phyloP scores from a whole-genome alignment of 2,329 filamentous ascomycete species.

The Elsinoe australis region DNA sequence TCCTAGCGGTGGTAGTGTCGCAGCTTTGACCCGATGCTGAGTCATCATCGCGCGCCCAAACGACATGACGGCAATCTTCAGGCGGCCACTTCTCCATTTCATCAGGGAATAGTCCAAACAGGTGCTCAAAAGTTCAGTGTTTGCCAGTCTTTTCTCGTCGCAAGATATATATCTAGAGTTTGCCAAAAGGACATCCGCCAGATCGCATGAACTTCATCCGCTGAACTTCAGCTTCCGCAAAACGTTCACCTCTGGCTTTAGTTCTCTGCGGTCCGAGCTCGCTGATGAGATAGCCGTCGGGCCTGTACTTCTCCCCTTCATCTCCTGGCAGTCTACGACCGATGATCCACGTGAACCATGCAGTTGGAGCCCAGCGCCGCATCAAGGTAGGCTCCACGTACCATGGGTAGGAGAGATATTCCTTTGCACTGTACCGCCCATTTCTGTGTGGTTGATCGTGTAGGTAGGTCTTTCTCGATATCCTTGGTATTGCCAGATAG shows the following conservation, averaged over 20 bases:
- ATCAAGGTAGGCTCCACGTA: slow-evolving; percentile 37
- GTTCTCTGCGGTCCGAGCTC: not conserved
- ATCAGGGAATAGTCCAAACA: no score
- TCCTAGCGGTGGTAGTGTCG: no score
- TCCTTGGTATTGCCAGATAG: slow-evolving; percentile 54
- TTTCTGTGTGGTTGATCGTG: slow-evolving; percentile 44
- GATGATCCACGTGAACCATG: not conserved
- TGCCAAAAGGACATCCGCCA: not conserved
- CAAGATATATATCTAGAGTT: no score
- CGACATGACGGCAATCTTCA: no score
- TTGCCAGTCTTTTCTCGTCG: no score
- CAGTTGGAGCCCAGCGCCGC: not conserved
- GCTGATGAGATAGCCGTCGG: not conserved
- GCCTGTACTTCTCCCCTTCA: not conserved
- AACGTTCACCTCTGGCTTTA: not conserved
- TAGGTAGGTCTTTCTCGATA: slow-evolving; percentile 33
- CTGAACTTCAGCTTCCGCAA: not conserved
- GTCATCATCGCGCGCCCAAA: no score
- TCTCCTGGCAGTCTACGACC: not conserved
- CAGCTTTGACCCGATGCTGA: no score
- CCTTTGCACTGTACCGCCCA: slow-evolving; percentile 44
- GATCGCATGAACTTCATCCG: not conserved
- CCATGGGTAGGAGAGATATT: slow-evolving; percentile 57
- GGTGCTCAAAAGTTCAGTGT: not conserved
- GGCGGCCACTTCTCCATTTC: no score